Evolutionary conservation across 179 eudicot genomes (phyloP), one percentile per base, ranked within the genome.

Genomic region (Amaranthus tricolor): DNA sequence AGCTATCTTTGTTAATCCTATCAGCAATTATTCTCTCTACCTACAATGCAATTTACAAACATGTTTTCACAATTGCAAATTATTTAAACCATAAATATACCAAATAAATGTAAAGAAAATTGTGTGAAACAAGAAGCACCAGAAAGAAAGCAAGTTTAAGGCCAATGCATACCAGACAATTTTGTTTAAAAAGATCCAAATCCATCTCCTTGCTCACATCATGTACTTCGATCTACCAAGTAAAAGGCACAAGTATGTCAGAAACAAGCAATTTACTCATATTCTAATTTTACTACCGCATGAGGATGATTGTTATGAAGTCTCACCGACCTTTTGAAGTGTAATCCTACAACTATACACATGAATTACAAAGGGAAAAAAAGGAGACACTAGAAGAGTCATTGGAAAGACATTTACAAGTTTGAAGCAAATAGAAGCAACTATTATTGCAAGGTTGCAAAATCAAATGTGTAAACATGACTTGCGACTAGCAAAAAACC

Each of bases 161-260:
- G 51, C 19, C 44, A 14, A 31, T 6, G 50, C 40, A 31, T 74
- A 96, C 99, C 99, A 91, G 99, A 82, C 98, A 88, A 62, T 96
- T 88, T 79, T 88, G 96, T 81, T 90, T 94, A 81, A 90, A 91
- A 69, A 96, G 91, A 85, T 94, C 98, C 89, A 96, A 82, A 83
- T 96, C 99, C 99, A 96, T 96, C 82, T 96, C 99, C 88, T 96
- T 96, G 91, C 99, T 94, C 77, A 94, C 98, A 71, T 96, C 99
- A 85, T 89, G 91, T 71, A 91, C 94, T 87, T 96, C 99, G 84
- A 96, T 89, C 99, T 96, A 84, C 75, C 56, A 81, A 64, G 63
- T 54, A 24, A 62, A 73, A n/a, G 72, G 19, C 61, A 72, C 49
- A 48, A 68, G 47, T 40, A 55, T 17, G 61, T 75, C 49, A 79